Conservation (phyloP, 2,329 filamentous ascomycete genomes). For the Botryotinia narcissicola region DNA sequence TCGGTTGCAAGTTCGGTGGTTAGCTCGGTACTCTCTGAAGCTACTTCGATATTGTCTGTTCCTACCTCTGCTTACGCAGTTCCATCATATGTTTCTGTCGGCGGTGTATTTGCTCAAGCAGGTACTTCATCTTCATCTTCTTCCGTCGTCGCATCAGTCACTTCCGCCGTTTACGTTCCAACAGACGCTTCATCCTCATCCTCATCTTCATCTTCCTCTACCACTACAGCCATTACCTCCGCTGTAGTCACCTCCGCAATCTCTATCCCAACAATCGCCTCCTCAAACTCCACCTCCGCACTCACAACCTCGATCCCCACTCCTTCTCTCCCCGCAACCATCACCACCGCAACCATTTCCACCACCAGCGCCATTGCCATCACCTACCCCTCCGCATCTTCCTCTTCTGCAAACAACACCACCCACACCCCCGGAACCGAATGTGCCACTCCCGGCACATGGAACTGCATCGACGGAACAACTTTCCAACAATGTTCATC, state of each 20-base stretch:
- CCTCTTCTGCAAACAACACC: background rate
- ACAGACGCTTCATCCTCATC: background rate
- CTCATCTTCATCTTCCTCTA: background rate
- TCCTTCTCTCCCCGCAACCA: background rate
- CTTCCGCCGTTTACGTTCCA: background rate
- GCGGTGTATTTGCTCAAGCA: background rate
- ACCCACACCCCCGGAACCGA: slow-evolving; percentile 40
- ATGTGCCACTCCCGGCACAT: slow-evolving; percentile 48
- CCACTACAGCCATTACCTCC: background rate
- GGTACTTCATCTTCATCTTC: background rate
- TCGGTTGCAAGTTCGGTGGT: background rate
- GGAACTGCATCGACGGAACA: slow-evolving; percentile 50
- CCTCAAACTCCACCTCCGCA: background rate
- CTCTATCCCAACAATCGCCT: background rate
- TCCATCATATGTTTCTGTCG: background rate
- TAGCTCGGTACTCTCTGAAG: background rate
- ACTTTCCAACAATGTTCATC: slow-evolving; percentile 53
- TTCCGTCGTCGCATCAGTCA: background rate
- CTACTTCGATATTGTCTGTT: background rate
- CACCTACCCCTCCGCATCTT: background rate
- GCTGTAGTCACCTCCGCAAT: background rate
- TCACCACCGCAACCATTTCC: background rate
- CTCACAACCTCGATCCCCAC: background rate
- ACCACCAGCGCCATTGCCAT: background rate
- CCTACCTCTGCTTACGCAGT: background rate